Conservation (phyloP, 176 grass and related monocot species). For the Melocanna baccifera region DNA sequence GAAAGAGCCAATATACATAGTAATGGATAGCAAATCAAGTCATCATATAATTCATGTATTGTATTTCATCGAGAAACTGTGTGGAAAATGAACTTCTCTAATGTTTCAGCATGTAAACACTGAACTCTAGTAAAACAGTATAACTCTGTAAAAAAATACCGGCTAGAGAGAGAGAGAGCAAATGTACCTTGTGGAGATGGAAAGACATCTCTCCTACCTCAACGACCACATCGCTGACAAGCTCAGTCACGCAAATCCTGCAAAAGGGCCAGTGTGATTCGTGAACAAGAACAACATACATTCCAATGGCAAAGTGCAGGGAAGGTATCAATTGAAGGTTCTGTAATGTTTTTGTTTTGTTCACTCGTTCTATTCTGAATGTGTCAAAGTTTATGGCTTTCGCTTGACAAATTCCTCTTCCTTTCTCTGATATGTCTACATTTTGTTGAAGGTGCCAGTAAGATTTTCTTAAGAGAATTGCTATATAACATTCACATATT, state of each 20-base stretch:
- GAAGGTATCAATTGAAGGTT: background rate
- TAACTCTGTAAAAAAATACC: background rate
- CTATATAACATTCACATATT: too few species aligned
- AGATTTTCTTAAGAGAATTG: background rate
- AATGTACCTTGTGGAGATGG: conserved; percentile 78
- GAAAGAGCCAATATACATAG: background rate
- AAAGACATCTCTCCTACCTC: conserved; percentile 55
- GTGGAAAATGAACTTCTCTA: background rate
- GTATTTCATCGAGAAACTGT: background rate
- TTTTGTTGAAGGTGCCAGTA: background rate
- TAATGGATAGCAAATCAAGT: background rate
- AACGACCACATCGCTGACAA: conserved; percentile 57
- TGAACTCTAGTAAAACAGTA: background rate
- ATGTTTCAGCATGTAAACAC: background rate
- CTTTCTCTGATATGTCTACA: background rate
- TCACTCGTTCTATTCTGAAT: background rate
- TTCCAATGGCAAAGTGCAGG: background rate
- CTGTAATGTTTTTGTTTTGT: background rate
- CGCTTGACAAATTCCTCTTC: background rate
- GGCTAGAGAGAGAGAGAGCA: background rate
- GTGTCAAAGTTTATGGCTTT: background rate
- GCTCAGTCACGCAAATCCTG: conserved; percentile 68
- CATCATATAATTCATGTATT: background rate
- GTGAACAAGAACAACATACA: background rate
- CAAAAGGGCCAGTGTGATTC: background rate